Base-by-base conservation (phyloP, 164 flowering plant genomes). In the Magnolia changhungtana region DNA sequence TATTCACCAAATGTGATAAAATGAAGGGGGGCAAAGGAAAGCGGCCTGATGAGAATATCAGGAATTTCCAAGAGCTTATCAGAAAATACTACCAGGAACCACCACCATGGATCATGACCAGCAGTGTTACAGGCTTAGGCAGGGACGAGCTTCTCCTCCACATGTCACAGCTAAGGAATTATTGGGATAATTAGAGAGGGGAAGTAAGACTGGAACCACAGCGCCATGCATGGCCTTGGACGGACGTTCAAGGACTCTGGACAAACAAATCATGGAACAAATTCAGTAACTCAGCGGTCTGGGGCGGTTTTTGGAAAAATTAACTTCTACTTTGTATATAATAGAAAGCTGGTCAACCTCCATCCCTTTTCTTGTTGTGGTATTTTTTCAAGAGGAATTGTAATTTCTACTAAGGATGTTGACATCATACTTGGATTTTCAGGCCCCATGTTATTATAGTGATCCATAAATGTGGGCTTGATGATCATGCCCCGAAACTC, bases 71-170 rank as follows among this genome's bases (percentile, higher is more conserved):
- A 74, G 81, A 83, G 63, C 71, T 86, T 45, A 79, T 88, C 50
- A 80, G 82, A 79, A 55, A 84, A 68, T 81, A 79, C 78, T 88
- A 83, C 78, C 75, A 20, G 72, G 76, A 75, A 69, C 88, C 84
- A 74, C 90, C 99, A 27, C 92, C 98, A 27, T 94, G 99, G 99
- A 94, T 96, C 88, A 94, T 96, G 98, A 93, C 99, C 2, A 91
- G 99, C 84, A 90, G 99, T 71, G 85, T 90, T 71, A 89, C 94
- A 27, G 95, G 95, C 71, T 82, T 96, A 79, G 99, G 99, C 75
- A 90, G 99, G 75, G 92, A 92, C 75, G 97, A 92, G 77, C 97
- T 96, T 75, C 97, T 94, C 63, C 86, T 88, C 21, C 97, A 94
- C 52, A 89, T 92, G 95, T 96, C 99, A 29, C 98, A 95, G 83